Conservation (phyloP, 495 filamentous ascomycete genomes). For the Penicillium pancosmium region DNA sequence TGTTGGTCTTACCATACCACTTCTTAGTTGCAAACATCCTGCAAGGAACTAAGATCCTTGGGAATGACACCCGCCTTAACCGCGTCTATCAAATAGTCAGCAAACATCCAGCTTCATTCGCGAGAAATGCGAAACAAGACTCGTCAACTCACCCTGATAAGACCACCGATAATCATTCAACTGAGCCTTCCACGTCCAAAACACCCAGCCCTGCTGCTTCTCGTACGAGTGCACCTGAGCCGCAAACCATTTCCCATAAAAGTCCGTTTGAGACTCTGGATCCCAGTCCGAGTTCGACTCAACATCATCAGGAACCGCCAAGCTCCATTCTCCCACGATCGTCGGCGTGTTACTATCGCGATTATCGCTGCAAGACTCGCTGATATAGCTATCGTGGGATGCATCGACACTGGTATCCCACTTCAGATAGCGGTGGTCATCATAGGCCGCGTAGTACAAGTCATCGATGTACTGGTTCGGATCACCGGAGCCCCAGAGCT, state of each 20-base stretch:
- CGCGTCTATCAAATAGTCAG: constrained; percentile 32
- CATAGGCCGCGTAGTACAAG: constrained; percentile 49
- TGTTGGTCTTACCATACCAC: not conserved
- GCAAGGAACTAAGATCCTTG: constrained; percentile 32
- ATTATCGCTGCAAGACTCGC: constrained; percentile 53
- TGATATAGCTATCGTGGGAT: constrained; percentile 49
- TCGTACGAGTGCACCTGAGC: constrained; percentile 62
- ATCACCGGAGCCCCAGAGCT: constrained; percentile 55
- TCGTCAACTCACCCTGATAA: constrained; percentile 44
- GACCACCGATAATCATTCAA: constrained; percentile 62
- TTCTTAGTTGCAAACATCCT: constrained; percentile 6
- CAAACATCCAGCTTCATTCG: not conserved
- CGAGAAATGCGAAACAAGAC: not conserved
- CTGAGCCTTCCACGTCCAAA: constrained; percentile 65
- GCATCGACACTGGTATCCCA: constrained; percentile 46
- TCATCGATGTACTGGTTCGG: constrained; percentile 44
- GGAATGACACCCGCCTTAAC: constrained; percentile 55
- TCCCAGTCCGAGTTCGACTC: constrained; percentile 49
- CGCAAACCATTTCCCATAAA: constrained; percentile 62
- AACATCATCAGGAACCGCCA: constrained; percentile 49
- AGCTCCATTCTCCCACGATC: constrained; percentile 62
- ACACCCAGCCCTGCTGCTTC: constrained; percentile 61
- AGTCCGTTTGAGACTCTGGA: constrained; percentile 46
- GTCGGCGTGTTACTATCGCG: constrained; percentile 46
- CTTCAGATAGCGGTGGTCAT: constrained; percentile 59